These are phyloP conservation scores for Colletotrichum sojae DNA, from an alignment of 2,329 filamentous ascomycete genomes.

Conservation along the genomic window DNA sequence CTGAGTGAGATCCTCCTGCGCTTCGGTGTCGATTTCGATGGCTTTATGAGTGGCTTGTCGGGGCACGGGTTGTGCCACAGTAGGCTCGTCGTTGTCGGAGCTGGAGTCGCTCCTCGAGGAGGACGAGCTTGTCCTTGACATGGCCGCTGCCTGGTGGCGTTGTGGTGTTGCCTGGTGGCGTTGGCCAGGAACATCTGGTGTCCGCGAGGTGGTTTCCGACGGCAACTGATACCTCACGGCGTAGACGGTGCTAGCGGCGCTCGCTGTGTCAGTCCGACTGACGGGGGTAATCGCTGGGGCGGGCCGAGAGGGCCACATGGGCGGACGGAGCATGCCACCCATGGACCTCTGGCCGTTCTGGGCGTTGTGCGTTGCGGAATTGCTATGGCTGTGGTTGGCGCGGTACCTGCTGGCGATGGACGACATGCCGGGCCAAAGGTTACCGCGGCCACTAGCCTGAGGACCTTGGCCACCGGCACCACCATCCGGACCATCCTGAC, in stretches of 20 bases:
- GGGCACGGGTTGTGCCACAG: slow-evolving; percentile 38
- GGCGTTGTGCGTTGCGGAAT: slow-evolving; percentile 19
- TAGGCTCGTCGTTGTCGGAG: slow-evolving; percentile 44
- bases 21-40: slow-evolving; percentile 47
- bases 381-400: slow-evolving; percentile 22
- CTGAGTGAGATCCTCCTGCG: slow-evolving; percentile 41
- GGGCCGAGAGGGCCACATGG: slow-evolving; percentile 70
- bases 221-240: slow-evolving; percentile 73
- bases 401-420: slow-evolving; percentile 57
- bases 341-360: slow-evolving; percentile 47
- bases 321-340: slow-evolving; percentile 61
- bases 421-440: slow-evolving; percentile 58
- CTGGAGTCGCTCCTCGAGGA: slow-evolving; percentile 23
- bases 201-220: slow-evolving; percentile 60
- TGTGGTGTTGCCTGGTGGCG: slow-evolving; percentile 20
- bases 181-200: slow-evolving; percentile 27
- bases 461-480: slow-evolving; percentile 41
- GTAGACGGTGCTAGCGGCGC: slow-evolving; percentile 75
- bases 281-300: slow-evolving; percentile 68
- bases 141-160: slow-evolving; percentile 17
- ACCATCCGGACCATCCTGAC: slow-evolving; percentile 39
- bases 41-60: slow-evolving; percentile 32
- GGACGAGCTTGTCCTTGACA: slow-evolving; percentile 27
- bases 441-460: slow-evolving; percentile 48
- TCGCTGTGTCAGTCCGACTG: slow-evolving; percentile 74